These are phyloP conservation scores for Amaranthus tricolor DNA, from an alignment of 179 eudicot genomes.

Conservation along the genomic window DNA sequence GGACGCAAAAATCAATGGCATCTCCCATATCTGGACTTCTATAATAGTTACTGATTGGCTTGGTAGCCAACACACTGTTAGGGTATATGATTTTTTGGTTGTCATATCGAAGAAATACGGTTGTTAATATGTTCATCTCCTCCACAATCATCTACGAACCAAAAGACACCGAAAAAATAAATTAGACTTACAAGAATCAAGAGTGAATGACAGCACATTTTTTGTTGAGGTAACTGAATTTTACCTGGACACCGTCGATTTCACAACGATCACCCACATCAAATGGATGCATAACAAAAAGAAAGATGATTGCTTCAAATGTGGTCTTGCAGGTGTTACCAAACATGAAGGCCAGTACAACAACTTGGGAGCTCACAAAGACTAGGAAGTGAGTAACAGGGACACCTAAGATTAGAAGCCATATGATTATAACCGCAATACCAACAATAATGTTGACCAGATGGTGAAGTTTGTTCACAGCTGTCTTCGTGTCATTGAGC, in stretches of 20 bases:
- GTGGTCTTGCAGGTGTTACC: slow-evolving; percentile 43
- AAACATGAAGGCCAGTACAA: slow-evolving; percentile 37
- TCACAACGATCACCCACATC: slow-evolving; percentile 52
- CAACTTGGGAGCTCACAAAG: slow-evolving; percentile 39
- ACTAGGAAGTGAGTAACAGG: slow-evolving; percentile 36
- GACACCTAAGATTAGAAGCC: slow-evolving; percentile 35
- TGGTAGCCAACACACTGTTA: slow-evolving; percentile 38
- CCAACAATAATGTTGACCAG: slow-evolving; percentile 34
- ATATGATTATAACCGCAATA: slow-evolving; percentile 23
- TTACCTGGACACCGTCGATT: slow-evolving; percentile 41
- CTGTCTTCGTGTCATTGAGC: slow-evolving; percentile 78
- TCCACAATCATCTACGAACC: slow-evolving; percentile 43
- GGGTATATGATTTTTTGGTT: slow-evolving; percentile 44
- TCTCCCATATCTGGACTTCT: slow-evolving; percentile 52
- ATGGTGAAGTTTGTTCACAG: slow-evolving; percentile 65
- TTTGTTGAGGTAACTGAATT: background rate
- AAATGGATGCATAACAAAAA: slow-evolving; percentile 48
- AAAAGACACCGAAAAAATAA: background rate
- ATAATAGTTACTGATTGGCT: slow-evolving; percentile 42
- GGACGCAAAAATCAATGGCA: slow-evolving; percentile 36
- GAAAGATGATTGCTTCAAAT: slow-evolving; percentile 45
- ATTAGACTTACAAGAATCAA: background rate
- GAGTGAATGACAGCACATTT: too few species aligned
- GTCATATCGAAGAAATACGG: slow-evolving; percentile 40
- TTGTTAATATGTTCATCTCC: slow-evolving; percentile 51